These are phyloP conservation scores for Aspergillus japonicus DNA, from an alignment of 2,329 filamentous ascomycete species.

Conservation along the genomic window DNA sequence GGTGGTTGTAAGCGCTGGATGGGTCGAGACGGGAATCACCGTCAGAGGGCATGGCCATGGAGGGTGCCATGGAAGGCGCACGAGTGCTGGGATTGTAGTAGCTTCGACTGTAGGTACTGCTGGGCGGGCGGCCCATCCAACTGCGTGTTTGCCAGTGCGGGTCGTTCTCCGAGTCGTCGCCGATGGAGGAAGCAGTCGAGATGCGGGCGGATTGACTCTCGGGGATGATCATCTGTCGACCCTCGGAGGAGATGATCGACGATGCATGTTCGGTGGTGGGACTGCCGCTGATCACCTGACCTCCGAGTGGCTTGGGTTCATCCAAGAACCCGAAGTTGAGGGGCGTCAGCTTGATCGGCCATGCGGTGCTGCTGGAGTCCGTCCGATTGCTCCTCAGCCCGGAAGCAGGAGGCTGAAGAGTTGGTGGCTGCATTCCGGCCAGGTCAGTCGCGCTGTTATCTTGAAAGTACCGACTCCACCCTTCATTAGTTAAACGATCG, in stretches of 20 bases:
- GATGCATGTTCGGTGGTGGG: conserved; percentile 42
- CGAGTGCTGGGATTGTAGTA: conserved; percentile 33
- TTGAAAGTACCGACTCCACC: conserved; percentile 51
- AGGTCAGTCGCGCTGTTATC: conserved; percentile 32
- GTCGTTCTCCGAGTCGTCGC: conserved; percentile 34
- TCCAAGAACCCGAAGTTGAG: conserved; percentile 40
- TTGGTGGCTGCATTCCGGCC: conserved; percentile 21
- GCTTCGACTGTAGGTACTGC: conserved; percentile 44
- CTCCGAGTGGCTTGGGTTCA: conserved; percentile 37
- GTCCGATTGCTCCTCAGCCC: conserved; percentile 38
- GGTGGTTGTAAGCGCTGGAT: conserved; percentile 22
- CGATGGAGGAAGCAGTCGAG: conserved; percentile 44
- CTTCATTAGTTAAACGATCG: conserved; percentile 47
- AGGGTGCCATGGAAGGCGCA: conserved; percentile 19
- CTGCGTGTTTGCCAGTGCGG: conserved; percentile 27
- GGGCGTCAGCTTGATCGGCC: conserved; percentile 40
- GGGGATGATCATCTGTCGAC: conserved; percentile 35
- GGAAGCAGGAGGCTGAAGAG: conserved; percentile 21
- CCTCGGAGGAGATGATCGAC: conserved; percentile 21
- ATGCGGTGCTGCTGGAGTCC: conserved; percentile 31
- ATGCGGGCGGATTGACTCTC: conserved; percentile 45
- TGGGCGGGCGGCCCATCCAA: conserved; percentile 38
- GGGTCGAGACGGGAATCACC: conserved; percentile 18
- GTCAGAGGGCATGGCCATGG: conserved; percentile 14
- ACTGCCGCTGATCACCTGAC: conserved; percentile 42